A percentile compares a stretch with the other conserved stretches of the same genome.
phyloP scores from a whole-genome alignment of 129 eudicot genomes.

The Tagetes patula region DNA sequence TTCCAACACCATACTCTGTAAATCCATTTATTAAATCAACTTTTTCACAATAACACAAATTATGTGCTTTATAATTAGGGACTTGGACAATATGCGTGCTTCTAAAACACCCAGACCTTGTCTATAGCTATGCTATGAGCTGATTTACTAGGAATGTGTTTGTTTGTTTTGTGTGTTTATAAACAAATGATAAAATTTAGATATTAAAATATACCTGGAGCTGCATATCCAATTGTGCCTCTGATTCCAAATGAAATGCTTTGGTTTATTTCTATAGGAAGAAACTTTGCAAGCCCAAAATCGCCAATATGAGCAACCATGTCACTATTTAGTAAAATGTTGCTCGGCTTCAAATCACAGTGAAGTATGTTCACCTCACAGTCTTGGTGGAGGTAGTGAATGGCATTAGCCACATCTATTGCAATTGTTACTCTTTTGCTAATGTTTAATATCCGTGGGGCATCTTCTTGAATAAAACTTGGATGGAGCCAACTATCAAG shows the following conservation, averaged over 20 bases:
- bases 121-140: too few relatives aligned
- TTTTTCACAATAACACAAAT: too few relatives aligned
- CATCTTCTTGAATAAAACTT: conserved; percentile 19
- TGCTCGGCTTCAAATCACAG: conserved; percentile 44
- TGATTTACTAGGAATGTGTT: too few relatives aligned
- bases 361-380: conserved; percentile 34
- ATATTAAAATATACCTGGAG: conserved; percentile 36
- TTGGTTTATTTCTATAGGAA: conserved; percentile 29
- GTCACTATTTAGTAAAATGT: conserved; percentile 37
- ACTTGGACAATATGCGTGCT: too few relatives aligned
- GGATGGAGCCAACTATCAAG: conserved; percentile 41
- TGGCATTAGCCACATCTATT: not conserved
- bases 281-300: conserved; percentile 44
- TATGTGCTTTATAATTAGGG: too few relatives aligned
- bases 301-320: conserved; percentile 43
- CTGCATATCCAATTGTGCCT: conserved; percentile 47
- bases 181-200: too few relatives aligned
- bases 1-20: not conserved
- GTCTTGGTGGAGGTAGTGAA: conserved; percentile 38
- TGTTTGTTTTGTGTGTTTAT: too few relatives aligned
- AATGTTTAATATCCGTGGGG: not conserved
- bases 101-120: too few relatives aligned
- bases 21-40: not conserved
- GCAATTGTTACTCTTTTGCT: too few relatives aligned
- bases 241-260: conserved; percentile 45